Evolutionary conservation across 352 stramenopile species (phyloP).

Genomic region (Thalassiosira allenii): DNA sequence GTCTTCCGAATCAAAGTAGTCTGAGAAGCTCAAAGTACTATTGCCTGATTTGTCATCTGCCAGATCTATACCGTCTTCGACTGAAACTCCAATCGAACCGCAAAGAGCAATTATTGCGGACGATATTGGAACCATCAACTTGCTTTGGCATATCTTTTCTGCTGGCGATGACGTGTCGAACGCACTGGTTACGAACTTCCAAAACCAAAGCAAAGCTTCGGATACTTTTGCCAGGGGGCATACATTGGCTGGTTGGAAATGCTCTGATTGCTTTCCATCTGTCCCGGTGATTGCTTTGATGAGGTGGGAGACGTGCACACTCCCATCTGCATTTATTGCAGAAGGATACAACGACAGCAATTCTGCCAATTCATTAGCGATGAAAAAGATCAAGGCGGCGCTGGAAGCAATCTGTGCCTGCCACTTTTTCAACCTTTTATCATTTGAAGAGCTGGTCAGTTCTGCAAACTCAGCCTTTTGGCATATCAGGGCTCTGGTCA

Average conservation of each 20-base stretch:
- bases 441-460: conserved; percentile 38
- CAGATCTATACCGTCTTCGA: conserved; percentile 27
- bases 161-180: conserved; percentile 38
- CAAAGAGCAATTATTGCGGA: conserved; percentile 73
- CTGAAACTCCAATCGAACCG: conserved; percentile 56
- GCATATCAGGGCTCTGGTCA: conserved; percentile 54
- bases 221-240: conserved; percentile 48
- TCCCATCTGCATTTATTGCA: conserved; percentile 48
- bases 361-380: conserved; percentile 63
- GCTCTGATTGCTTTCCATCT: conserved; percentile 8
- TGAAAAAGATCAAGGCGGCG: conserved; percentile 58
- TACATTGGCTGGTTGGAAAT: background rate
- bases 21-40: conserved; percentile 45
- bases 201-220: conserved; percentile 73
- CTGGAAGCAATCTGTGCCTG: conserved; percentile 51
- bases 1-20: conserved; percentile 83
- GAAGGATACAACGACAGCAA: conserved; percentile 73
- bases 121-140: conserved; percentile 64
- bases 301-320: conserved; percentile 44
- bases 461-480: conserved; percentile 48
- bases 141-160: conserved; percentile 48
- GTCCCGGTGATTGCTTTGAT: conserved; percentile 37
- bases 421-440: conserved; percentile 62
- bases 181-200: conserved; percentile 58
- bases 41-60: conserved; percentile 27